phyloP scores from a whole-genome alignment of 768 basidiomycete genomes.

The Kockovaella imperatae region DNA sequence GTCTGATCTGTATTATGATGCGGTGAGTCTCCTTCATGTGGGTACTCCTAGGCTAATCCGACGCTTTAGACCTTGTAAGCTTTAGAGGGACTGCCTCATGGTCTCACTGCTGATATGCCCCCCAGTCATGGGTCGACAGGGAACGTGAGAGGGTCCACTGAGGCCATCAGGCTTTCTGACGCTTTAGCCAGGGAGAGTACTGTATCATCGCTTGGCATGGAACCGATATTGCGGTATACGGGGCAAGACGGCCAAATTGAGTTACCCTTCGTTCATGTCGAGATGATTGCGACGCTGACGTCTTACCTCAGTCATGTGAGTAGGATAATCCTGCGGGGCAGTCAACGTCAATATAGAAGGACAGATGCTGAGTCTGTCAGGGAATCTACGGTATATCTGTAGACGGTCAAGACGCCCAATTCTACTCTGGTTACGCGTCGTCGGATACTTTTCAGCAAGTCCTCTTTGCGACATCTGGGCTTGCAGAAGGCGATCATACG shows the following conservation, averaged over 20 bases:
- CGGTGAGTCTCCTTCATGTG: background rate
- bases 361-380: conserved; percentile 2
- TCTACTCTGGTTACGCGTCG: conserved; percentile 25
- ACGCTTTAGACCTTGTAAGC: background rate
- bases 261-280: conserved; percentile 1
- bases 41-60: no score
- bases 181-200: conserved; percentile 23
- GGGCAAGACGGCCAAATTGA: conserved; percentile 28
- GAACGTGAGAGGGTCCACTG: conserved; percentile 9
- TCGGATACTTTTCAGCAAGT: conserved; percentile 17
- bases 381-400: conserved; percentile 30
- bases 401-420: conserved; percentile 14
- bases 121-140: conserved; percentile 17
- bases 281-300: background rate
- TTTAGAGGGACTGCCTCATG: no score
- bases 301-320: conserved; percentile 10
- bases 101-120: background rate
- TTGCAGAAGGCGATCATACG: conserved; percentile 25
- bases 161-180: background rate
- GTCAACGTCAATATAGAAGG: background rate
- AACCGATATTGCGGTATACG: conserved; percentile 29
- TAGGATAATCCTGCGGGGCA: background rate
- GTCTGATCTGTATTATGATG: no score
- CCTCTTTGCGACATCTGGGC: conserved; percentile 25
- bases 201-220: conserved; percentile 26